These are phyloP conservation scores for Angophora floribunda DNA, from an alignment of 345 rosid species.

Conservation along the genomic window DNA sequence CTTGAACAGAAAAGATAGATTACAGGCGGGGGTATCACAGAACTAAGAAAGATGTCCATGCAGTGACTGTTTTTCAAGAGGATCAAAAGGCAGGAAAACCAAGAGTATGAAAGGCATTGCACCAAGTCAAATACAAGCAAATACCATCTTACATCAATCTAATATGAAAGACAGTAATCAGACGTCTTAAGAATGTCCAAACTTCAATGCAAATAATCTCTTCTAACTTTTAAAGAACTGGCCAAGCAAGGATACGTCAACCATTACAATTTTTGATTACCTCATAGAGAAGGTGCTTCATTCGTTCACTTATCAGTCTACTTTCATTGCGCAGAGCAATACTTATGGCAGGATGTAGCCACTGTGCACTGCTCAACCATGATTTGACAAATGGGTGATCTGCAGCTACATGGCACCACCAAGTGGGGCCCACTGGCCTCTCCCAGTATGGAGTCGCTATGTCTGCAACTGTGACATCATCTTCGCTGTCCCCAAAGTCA, in stretches of 20 bases:
- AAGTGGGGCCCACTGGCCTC: constrained; percentile 46
- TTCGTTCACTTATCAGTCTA: constrained; percentile 49
- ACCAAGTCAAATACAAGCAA: neutral
- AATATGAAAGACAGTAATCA: neutral
- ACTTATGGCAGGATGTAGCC: constrained; percentile 59
- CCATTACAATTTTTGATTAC: constrained; percentile 1
- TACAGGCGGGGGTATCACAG: neutral
- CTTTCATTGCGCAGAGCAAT: constrained; percentile 42
- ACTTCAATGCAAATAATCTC: neutral
- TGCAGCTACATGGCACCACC: constrained; percentile 63
- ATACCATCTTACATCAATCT: neutral
- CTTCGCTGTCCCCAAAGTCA: constrained; percentile 15
- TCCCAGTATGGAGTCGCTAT: constrained; percentile 52
- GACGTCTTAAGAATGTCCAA: neutral
- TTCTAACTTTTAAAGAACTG: neutral
- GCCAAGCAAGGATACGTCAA: neutral
- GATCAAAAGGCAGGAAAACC: neutral
- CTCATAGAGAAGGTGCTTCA: constrained; percentile 64
- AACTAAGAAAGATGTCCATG: neutral
- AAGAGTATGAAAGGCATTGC: neutral
- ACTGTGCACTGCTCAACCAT: constrained; percentile 42
- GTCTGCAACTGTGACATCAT: constrained; percentile 40
- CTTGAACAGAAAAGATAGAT: neutral
- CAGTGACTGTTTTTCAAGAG: neutral
- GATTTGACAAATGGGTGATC: constrained; percentile 21